Conservation (phyloP, 139 green algal species). For the Desmodesmus armatus region DNA sequence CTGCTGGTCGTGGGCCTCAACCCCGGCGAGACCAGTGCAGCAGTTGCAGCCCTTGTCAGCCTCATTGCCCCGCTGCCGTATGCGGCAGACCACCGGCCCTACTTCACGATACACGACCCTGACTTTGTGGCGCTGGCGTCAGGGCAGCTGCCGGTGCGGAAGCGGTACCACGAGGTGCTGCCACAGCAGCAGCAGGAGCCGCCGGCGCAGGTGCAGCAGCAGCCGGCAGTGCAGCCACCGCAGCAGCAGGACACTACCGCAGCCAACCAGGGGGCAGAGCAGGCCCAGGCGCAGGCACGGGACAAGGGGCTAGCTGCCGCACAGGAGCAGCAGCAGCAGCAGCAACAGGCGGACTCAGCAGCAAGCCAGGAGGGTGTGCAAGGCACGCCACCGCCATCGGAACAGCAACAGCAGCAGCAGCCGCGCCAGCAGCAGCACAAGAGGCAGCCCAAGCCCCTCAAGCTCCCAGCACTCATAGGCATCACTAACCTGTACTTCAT, state of each 20-base stretch:
- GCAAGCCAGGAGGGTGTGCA: neutral
- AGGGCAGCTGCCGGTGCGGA: neutral
- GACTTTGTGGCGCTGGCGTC: constrained; percentile 66
- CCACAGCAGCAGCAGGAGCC: neutral
- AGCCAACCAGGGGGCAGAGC: too few species aligned
- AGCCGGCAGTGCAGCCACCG: constrained; percentile 6
- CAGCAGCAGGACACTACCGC: constrained; percentile 41
- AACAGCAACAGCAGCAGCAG: constrained; percentile 28
- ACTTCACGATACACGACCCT: constrained; percentile 94
- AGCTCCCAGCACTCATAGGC: constrained; percentile 81
- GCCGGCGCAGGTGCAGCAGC: neutral
- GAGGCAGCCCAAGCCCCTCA: neutral
- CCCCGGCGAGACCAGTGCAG: constrained; percentile 68
- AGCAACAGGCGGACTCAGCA: neutral
- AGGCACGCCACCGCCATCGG: neutral
- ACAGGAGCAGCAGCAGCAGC: neutral
- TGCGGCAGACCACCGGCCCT: constrained; percentile 85
- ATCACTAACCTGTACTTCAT: constrained; percentile 94
- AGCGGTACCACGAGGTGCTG: neutral
- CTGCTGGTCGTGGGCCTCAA: constrained; percentile 83
- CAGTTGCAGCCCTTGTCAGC: constrained; percentile 80
- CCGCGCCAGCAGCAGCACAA: constrained; percentile 28
- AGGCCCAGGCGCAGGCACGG: too few species aligned
- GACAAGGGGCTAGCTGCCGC: constrained; percentile 13
- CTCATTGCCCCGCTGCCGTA: constrained; percentile 87